These are phyloP conservation scores for Narthecium ossifragum DNA, from an alignment of 106 monocot genomes.

Conservation along the genomic window DNA sequence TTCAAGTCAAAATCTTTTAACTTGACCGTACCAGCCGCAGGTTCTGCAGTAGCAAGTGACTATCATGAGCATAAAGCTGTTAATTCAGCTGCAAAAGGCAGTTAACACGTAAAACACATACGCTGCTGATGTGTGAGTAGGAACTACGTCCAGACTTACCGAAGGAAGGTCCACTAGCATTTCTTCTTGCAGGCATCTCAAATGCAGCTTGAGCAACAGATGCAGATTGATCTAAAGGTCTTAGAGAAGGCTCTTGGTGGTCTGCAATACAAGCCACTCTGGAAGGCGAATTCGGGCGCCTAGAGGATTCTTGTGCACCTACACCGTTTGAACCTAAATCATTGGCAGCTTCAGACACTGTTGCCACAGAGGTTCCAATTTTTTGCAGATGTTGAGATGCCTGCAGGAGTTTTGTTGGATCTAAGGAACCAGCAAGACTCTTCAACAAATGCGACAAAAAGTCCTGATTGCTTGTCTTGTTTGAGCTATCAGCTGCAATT, in stretches of 20 bases:
- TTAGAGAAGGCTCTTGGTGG: conserved; percentile 7
- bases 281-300: conserved; percentile 8
- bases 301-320: conserved; percentile 12
- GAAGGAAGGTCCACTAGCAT: conserved; percentile 6
- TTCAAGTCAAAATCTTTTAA: conserved; percentile 80
- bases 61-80: not conserved
- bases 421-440: conserved; percentile 44
- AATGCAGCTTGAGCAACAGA: conserved; percentile 15
- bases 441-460: conserved; percentile 52
- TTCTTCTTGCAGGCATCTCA: conserved; percentile 14
- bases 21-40: conserved; percentile 10
- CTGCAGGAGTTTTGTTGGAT: conserved; percentile 37
- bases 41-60: conserved; percentile 12
- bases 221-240: conserved; percentile 2
- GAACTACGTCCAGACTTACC: conserved; percentile 15
- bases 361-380: conserved; percentile 28
- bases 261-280: conserved; percentile 1
- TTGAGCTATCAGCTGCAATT: conserved; percentile 47
- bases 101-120: too few relatives aligned
- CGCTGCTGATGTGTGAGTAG: not conserved
- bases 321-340: conserved; percentile 20
- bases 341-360: conserved; percentile 29
- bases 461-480: conserved; percentile 45
- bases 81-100: conserved; percentile 2
- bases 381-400: conserved; percentile 45